Percentiles rank a stretch among this genome's conserved stretches.
Conservation (phyloP, 805 yeast genomes). For the Monosporozyma aerobia region DNA sequence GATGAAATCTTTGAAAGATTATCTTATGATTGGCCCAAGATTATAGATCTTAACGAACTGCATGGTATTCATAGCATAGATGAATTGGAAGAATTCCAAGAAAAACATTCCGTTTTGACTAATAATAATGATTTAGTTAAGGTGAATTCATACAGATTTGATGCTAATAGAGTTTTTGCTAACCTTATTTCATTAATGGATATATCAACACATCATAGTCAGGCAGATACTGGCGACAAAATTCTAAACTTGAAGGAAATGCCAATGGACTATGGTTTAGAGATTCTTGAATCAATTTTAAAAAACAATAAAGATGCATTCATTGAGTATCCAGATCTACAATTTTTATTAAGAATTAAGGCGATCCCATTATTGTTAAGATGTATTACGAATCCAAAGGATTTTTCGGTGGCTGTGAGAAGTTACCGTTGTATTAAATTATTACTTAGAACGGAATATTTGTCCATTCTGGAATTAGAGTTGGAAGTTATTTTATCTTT, state of each 20-base stretch:
- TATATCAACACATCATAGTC: slow-evolving; percentile 3
- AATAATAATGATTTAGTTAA: slow-evolving; percentile 37
- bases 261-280: slow-evolving; percentile 65
- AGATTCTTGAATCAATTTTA: slow-evolving; percentile 71
- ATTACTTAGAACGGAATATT: slow-evolving; percentile 48
- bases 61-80: slow-evolving; percentile 3
- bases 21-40: slow-evolving; percentile 10
- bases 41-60: slow-evolving; percentile 17
- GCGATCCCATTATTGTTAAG: slow-evolving; percentile 71
- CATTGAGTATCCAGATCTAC: slow-evolving; percentile 51
- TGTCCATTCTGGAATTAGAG: slow-evolving; percentile 59
- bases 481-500: slow-evolving; percentile 72
- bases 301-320: slow-evolving; percentile 54
- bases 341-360: slow-evolving; percentile 52
- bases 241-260: slow-evolving; percentile 40
- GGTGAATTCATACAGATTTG: slow-evolving; percentile 49
- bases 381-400: slow-evolving; percentile 42
- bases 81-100: slow-evolving; percentile 17
- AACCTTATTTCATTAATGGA: slow-evolving; percentile 56
- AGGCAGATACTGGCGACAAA: neutral
- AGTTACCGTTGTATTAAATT: slow-evolving; percentile 63
- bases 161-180: slow-evolving; percentile 57
- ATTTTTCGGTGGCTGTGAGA: slow-evolving; percentile 64
- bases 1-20: slow-evolving; percentile 69
- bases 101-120: slow-evolving; percentile 32